phyloP scores from a whole-genome alignment of 2,329 filamentous ascomycete genomes.

The Penicillium sp. region DNA sequence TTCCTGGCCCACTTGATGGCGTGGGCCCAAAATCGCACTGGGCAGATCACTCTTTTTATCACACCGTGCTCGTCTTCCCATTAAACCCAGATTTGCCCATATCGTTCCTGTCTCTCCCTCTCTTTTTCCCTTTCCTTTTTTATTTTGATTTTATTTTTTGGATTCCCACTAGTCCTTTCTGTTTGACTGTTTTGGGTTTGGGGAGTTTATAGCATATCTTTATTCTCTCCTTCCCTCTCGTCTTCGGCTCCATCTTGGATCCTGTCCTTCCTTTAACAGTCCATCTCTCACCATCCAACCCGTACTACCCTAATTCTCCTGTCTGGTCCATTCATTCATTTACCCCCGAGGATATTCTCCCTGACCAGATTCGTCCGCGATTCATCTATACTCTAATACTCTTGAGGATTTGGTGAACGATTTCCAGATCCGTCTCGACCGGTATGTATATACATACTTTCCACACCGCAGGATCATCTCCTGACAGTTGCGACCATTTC shows the following conservation, averaged over 20 bases:
- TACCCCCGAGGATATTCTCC: background rate
- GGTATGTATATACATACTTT: too few relatives aligned
- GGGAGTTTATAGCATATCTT: constrained; percentile 21
- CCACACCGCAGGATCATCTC: too few relatives aligned
- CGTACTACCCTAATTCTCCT: constrained; percentile 24
- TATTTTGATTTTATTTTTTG: constrained; percentile 11
- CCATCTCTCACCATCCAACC: constrained; percentile 20
- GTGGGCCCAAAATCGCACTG: background rate
- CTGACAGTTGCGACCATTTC: background rate
- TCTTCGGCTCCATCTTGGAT: constrained; percentile 31
- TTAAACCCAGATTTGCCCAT: too few relatives aligned
- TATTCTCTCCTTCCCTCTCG: constrained; percentile 18
- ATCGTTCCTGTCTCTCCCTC: background rate
- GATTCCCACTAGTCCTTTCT: constrained; percentile 21
- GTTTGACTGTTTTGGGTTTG: constrained; percentile 30
- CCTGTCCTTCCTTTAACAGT: constrained; percentile 33
- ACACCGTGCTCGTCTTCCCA: background rate
- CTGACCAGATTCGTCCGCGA: background rate
- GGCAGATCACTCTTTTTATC: background rate
- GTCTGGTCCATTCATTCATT: constrained; percentile 4
- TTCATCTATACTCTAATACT: background rate
- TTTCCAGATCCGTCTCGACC: too few relatives aligned
- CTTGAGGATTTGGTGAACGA: background rate
- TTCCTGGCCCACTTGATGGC: constrained; percentile 9
- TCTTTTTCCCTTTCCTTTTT: background rate